Percentiles rank a stretch among this genome's conserved stretches.
phyloP scores from a whole-genome alignment of 1,139 yeast species.

The Candida frijolesensis region DNA sequence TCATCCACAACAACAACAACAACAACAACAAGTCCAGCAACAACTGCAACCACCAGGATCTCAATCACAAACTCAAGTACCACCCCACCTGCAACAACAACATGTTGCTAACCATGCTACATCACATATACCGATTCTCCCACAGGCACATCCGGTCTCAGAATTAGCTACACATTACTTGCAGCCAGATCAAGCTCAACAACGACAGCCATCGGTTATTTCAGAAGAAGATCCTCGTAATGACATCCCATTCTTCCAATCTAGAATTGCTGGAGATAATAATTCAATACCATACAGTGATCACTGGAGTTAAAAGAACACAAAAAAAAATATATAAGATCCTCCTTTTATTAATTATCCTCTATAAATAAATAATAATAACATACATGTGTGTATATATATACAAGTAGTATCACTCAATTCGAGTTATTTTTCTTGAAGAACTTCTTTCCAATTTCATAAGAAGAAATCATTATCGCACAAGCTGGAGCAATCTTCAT shows the following conservation, averaged over 20 bases:
- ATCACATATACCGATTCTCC: constrained; percentile 1
- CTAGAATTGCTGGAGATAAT: not conserved
- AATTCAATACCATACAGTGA: constrained; percentile 9
- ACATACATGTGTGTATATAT: not conserved
- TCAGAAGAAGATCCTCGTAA: not conserved
- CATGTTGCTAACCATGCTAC: not conserved
- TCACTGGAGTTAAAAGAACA: constrained; percentile 10
- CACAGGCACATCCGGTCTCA: not conserved
- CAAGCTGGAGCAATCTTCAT: constrained; percentile 95
- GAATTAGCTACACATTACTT: not conserved
- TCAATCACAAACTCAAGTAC: constrained; percentile 1
- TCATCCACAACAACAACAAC: constrained; percentile 8
- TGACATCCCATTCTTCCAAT: not conserved
- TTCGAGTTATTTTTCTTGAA: constrained; percentile 33
- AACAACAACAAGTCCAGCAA: constrained; percentile 3
- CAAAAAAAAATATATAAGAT: not conserved
- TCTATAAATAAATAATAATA: constrained; percentile 2
- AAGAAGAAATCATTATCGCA: constrained; percentile 97
- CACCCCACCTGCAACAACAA: not conserved
- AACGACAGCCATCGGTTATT: not conserved
- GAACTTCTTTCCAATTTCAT: constrained; percentile 81
- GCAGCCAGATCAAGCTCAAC: not conserved
- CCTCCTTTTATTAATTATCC: not conserved
- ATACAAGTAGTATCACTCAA: not conserved
- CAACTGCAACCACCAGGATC: not conserved